A percentile compares a stretch with the other conserved stretches of the same genome.
phyloP scores from a whole-genome alignment of 2,329 filamentous ascomycete species.

The Clonostachys byssicola region DNA sequence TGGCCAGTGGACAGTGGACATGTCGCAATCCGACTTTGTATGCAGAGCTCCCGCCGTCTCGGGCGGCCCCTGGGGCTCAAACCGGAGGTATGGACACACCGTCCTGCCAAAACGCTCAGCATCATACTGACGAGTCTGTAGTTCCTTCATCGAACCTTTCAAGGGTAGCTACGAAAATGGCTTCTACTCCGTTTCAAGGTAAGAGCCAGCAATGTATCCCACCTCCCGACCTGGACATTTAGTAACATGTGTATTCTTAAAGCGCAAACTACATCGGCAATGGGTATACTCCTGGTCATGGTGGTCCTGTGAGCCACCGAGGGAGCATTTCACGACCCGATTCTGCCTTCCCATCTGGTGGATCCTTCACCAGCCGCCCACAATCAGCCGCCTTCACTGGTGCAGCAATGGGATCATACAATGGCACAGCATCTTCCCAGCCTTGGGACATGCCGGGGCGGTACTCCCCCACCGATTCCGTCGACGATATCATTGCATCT shows the following conservation, averaged over 20 bases:
- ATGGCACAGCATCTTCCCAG: conserved; percentile 28
- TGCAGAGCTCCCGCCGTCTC: conserved; percentile 40
- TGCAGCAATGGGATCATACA: conserved; percentile 24
- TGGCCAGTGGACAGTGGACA: conserved; percentile 17
- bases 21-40: conserved; percentile 42
- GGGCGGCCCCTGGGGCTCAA: conserved; percentile 43
- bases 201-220: conserved; percentile 13
- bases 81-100: conserved; percentile 43
- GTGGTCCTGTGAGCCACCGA: too few species aligned
- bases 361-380: neutral
- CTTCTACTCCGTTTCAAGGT: conserved; percentile 31
- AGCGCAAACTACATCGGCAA: too few species aligned
- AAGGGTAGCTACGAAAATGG: conserved; percentile 24
- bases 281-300: too few species aligned
- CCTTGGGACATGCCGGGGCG: conserved; percentile 43
- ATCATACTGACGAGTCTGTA: conserved; percentile 7
- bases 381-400: neutral
- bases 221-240: too few species aligned
- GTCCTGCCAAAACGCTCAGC: neutral
- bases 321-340: conserved; percentile 7
- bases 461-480: conserved; percentile 53
- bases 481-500: conserved; percentile 55
- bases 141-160: conserved; percentile 22
- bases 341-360: conserved; percentile 1
- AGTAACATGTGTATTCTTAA: too few species aligned